Evolutionary conservation across 495 filamentous ascomycete species (phyloP).

Genomic region (Cenococcum geophilum): DNA sequence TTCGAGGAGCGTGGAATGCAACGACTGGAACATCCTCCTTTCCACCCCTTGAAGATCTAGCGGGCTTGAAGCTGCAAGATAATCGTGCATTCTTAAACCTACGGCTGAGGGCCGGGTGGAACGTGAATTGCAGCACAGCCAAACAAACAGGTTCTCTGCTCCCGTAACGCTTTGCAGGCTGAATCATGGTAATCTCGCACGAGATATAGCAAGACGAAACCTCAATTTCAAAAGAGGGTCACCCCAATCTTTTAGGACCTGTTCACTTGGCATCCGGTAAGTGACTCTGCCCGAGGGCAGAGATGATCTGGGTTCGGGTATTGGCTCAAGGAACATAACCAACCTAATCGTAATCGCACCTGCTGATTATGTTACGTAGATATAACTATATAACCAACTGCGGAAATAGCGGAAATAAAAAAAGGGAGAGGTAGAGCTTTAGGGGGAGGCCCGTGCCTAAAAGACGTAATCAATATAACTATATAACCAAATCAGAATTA

Average conservation of each 20-base stretch:
- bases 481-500: too few species aligned
- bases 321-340: too few species aligned
- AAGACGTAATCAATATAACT: too few species aligned
- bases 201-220: conserved; percentile 5
- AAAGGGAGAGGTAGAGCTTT: too few species aligned
- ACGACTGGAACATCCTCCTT: conserved; percentile 1
- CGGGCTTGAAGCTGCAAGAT: not conserved
- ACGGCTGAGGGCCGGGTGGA: conserved; percentile 3
- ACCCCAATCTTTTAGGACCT: not conserved
- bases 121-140: conserved; percentile 3
- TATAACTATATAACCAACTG: too few species aligned
- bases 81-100: conserved; percentile 2
- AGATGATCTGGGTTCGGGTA: too few species aligned
- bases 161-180: not conserved
- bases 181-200: conserved; percentile 4
- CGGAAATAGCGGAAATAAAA: too few species aligned
- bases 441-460: too few species aligned
- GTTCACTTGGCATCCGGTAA: too few species aligned
- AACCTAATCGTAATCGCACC: too few species aligned
- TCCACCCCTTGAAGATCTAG: not conserved
- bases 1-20: not conserved
- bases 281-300: too few species aligned
- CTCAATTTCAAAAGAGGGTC: conserved; percentile 3
- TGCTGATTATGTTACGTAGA: too few species aligned
- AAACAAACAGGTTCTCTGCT: conserved; percentile 1